Base-by-base conservation (phyloP, 352 stramenopile genomes). In the Pythium monospermum region DNA sequence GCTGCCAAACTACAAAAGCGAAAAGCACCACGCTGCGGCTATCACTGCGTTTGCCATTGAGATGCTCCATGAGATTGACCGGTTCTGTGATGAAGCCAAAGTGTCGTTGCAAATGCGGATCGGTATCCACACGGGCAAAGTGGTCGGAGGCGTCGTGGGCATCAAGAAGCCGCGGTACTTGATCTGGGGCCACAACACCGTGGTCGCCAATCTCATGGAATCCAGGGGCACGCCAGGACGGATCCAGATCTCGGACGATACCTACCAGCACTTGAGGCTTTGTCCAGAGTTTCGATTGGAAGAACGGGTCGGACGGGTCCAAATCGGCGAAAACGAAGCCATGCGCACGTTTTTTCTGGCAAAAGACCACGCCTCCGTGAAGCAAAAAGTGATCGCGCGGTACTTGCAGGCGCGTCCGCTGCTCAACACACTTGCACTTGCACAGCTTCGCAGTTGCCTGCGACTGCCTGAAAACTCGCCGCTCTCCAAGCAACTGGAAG, bases 161-260 rank as follows among this genome's bases (percentile, higher is more conserved):
- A 78, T 85, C 49, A 87, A 90, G 56, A 91, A 92, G 28, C 84
- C 82, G 19, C 76, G 84, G 18, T 95, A 95, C 48, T 76, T 93
- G 45, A 88, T 87, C 45, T 93, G 80, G 80, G 84, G 82, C 23
- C 73, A 82, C 28, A 81, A 90, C 41, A 91, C 80, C 0, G 72
- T 91, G 12, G 68, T 92, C 11, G 78, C 77, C 19, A 92, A 93
- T 54, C 58, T 83, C 37, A 87, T 95, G 69, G 84, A 95, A 43
- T 85, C 77, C 0, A 63, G 76, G 3, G 76, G 73, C 5, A 65
- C 73, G 1, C 64, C 77, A 1, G 77, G 73, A 0, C 66, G 66
- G 2, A 82, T 88, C 39, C 77, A 88, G 26, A 32, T 88, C 33
- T 88, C 77, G 0, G 77, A 84, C 13, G 63, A 80, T 27, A 82